phyloP scores from a whole-genome alignment of 495 filamentous ascomycete genomes.

The Talaromyces adpressus region DNA sequence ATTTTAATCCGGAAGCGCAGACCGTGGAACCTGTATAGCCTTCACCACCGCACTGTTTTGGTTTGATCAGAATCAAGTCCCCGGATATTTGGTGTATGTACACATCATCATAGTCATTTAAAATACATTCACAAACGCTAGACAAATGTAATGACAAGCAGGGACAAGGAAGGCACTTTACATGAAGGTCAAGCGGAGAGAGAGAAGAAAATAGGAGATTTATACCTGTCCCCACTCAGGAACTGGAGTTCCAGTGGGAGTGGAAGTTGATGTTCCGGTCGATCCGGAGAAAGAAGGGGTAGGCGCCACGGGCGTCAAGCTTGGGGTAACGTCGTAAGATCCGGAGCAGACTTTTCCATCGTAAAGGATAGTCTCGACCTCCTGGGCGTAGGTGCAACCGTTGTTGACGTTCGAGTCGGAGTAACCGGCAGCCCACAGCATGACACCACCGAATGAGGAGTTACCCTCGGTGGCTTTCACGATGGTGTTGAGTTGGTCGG shows the following conservation, averaged over 20 bases:
- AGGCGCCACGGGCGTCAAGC: neutral
- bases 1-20: neutral
- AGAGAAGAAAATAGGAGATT: neutral
- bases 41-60: conserved; percentile 1
- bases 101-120: neutral
- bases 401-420: conserved; percentile 34
- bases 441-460: conserved; percentile 42
- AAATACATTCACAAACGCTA: neutral
- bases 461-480: conserved; percentile 23
- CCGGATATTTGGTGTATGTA: neutral
- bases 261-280: neutral
- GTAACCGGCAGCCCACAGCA: conserved; percentile 48
- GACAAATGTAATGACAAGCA: neutral
- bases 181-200: neutral
- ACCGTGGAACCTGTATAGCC: conserved; percentile 3
- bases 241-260: conserved; percentile 3
- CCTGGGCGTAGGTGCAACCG: conserved; percentile 36
- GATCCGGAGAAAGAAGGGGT: neutral
- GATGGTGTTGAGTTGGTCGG: conserved; percentile 26
- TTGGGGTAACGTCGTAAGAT: neutral
- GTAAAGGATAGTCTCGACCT: conserved; percentile 24
- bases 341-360: conserved; percentile 8
- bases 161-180: neutral
- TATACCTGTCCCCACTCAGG: conserved; percentile 4
- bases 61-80: neutral